A percentile compares a stretch with the other conserved stretches of the same genome.
Evolutionary conservation across 768 basidiomycete species (phyloP).

Genomic region (Lactifluus piperatus): DNA sequence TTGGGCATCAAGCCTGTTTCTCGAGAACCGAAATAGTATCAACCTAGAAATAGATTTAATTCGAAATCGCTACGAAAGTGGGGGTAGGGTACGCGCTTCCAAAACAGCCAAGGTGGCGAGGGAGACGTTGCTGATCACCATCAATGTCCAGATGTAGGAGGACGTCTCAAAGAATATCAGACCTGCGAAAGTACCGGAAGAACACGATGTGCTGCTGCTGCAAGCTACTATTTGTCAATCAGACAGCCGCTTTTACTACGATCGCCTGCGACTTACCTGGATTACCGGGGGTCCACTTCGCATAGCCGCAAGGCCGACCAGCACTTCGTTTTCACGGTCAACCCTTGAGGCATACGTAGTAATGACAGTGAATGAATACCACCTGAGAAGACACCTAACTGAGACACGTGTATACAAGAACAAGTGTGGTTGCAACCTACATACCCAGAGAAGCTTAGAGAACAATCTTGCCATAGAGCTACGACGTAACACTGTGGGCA

Average conservation of each 20-base stretch:
- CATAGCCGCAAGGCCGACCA: slow-evolving; percentile 28
- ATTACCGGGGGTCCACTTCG: slow-evolving; percentile 72
- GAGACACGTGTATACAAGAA: neutral
- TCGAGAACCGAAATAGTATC: slow-evolving; percentile 82
- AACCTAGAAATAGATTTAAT: slow-evolving; percentile 20
- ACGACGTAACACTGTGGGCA: no score
- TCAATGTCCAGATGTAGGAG: slow-evolving; percentile 81
- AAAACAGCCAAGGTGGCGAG: slow-evolving; percentile 75
- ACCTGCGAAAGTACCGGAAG: slow-evolving; percentile 67
- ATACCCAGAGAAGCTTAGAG: slow-evolving; percentile 63
- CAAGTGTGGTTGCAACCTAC: slow-evolving; percentile 30
- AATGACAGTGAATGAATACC: slow-evolving; percentile 70
- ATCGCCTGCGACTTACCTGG: slow-evolving; percentile 41
- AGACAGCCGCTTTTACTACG: neutral
- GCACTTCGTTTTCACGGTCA: neutral
- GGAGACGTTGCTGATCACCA: slow-evolving; percentile 72
- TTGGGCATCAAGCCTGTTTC: slow-evolving; percentile 61
- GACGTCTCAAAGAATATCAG: slow-evolving; percentile 72
- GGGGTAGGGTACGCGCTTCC: slow-evolving; percentile 33
- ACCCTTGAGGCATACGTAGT: slow-evolving; percentile 45
- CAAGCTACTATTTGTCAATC: slow-evolving; percentile 34
- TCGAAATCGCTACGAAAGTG: no score
- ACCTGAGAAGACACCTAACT: slow-evolving; percentile 31
- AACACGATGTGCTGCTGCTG: slow-evolving; percentile 44
- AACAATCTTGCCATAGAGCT: slow-evolving; percentile 61